Base-by-base conservation (phyloP, 2,329 filamentous ascomycete genomes). In the Xylaria multiplex region DNA sequence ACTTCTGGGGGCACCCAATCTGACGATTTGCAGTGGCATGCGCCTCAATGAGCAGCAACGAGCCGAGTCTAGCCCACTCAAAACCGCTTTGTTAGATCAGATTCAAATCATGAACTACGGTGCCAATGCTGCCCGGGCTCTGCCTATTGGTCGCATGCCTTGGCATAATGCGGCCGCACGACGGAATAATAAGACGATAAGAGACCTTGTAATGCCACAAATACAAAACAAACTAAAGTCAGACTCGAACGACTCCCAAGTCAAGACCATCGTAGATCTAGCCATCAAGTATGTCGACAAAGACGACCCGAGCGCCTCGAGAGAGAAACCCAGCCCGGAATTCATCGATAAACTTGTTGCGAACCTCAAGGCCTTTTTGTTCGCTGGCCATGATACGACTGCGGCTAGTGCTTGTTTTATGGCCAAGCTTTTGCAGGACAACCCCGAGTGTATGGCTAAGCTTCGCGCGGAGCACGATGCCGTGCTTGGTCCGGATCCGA, bases 381-480 rank as follows among this genome's bases (percentile, higher is more conserved):
- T 81, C 27, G 79, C 77, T 0, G 79, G 79, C 1, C 75, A 79
- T 49, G 79, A 81, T 49, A 80, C 77, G 2, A 80, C 79, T 0
- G 74, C 77, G 0, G 72, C 74, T 13, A 76, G 78, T 0, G 71
- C 81, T 8, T 78, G 75, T 49, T 80, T 75, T 64, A 73, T 79
- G 67, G 69, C 73, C 5, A 75, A 78, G 43, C 32, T 73, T 0
- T 66, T 81, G 0, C 71, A 74, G 19, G 72, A 76, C 24, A 54
- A 80, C 52, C 77, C 78, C 2, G 65, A 69, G 2, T 70, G 71
- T 27, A 60, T 80, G 30, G 73, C 66, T 1, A 75, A 72, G 48
- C 11, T 81, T 2, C 76, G 77, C 37, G 75, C 73, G 13, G 80
- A 82, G 66, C 79, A 80, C 59, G 77, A 80, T 54, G 59, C 71